A percentile compares a stretch with the other conserved stretches of the same genome.
Conservation (phyloP, 768 basidiomycete genomes). For the Bullera alba region DNA sequence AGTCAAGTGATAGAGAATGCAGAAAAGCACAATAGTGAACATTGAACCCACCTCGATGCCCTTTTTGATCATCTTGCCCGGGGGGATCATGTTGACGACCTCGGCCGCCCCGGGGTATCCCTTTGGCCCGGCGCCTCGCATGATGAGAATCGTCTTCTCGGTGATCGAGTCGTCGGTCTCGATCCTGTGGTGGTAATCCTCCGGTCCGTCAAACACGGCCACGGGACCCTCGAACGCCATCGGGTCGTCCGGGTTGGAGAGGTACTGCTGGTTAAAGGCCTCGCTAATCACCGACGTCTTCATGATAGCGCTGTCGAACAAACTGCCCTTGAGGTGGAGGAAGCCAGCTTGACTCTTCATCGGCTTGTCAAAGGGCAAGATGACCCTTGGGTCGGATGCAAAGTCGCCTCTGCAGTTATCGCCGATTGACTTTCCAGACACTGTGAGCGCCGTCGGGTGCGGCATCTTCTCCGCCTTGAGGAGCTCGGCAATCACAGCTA, state of each 20-base stretch:
- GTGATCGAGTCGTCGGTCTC: conserved; percentile 24
- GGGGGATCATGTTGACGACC: conserved; percentile 46
- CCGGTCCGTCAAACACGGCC: conserved; percentile 44
- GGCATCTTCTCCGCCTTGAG: conserved; percentile 25
- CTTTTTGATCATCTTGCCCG: conserved; percentile 36
- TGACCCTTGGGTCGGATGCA: conserved; percentile 37
- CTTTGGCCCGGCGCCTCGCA: conserved; percentile 42
- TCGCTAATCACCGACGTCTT: conserved; percentile 43
- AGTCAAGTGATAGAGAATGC: not conserved
- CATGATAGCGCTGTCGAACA: conserved; percentile 45
- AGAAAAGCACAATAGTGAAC: not conserved
- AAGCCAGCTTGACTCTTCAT: conserved; percentile 39
- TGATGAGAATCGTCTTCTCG: conserved; percentile 40
- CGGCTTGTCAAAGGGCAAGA: conserved; percentile 34
- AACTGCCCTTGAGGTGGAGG: conserved; percentile 36
- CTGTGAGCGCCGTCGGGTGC: conserved; percentile 32
- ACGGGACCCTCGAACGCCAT: conserved; percentile 46
- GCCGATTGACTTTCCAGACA: conserved; percentile 34
- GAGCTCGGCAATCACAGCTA: conserved; percentile 38
- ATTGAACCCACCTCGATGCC: conserved; percentile 34
- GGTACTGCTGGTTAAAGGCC: conserved; percentile 39
- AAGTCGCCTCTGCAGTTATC: conserved; percentile 39
- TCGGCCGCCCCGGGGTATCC: conserved; percentile 41
- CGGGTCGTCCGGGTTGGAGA: conserved; percentile 40
- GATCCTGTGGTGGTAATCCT: conserved; percentile 42